Base-by-base conservation (phyloP, 2,329 filamentous ascomycete genomes). In the Aspergillus fijiensis region DNA sequence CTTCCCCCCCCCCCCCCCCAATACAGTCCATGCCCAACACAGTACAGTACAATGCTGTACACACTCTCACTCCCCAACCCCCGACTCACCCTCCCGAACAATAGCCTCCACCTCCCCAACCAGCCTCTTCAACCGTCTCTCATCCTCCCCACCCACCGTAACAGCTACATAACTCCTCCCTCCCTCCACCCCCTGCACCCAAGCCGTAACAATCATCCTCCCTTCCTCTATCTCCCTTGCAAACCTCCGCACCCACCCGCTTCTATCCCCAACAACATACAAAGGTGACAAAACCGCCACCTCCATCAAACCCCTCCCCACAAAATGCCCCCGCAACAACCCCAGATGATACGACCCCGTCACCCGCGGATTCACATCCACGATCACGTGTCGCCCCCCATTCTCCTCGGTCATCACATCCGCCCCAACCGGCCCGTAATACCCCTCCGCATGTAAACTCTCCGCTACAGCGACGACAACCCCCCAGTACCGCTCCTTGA, bases 351-450 rank as follows among this genome's bases (percentile, higher is more conserved):
- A 58, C 10, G 50, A 49, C 4, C 59, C 59, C 2, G 59, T 61
- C 4, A 61, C 51, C 4, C 59, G 59, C 5, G 47, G 51, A 25
- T 61, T 61, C 7, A 61, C 33, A 5, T 61, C 59, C 19, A 61
- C 49, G 2, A 61, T 23, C 3, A 48, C 4, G 9, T 45, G 55
- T n/a, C 25, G 9, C 16, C 51, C 14, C 19, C 51, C 59, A 4
- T 7, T n/a, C 4, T 16, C 19, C 23, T 58, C 49, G 1, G 45
- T 51, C 45, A 61, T 54, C 33, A 61, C 35, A 42, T 61, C 59
- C 1, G 45, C 55, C 7, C 59, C 59, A 3, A 21, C 47, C 4
- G 59, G 55, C 10, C 59, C 59, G 25, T 61, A 47, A 21, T 55
- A 61, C 6, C 59, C 59, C 11, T 55, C 45, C 9, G 5, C 19